phyloP scores from a whole-genome alignment of 2,329 filamentous ascomycete genomes.

The Xylaria sp. region DNA sequence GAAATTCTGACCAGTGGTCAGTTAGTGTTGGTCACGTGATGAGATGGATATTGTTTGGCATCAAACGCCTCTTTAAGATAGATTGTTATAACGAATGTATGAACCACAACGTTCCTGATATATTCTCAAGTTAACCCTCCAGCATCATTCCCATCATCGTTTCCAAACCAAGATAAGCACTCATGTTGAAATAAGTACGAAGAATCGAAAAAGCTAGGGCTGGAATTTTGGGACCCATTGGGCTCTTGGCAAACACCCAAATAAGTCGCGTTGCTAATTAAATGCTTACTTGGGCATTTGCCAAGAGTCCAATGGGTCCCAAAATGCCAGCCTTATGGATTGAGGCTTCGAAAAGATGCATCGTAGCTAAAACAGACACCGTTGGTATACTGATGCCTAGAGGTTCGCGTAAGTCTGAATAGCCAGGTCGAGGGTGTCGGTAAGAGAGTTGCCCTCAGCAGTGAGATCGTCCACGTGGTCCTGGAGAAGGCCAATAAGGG shows the following conservation, averaged over 20 bases:
- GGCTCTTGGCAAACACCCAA: not conserved
- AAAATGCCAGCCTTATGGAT: no score
- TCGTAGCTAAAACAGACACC: not conserved
- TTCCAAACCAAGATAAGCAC: not conserved
- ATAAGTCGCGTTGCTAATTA: no score
- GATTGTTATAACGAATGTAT: conserved; percentile 13
- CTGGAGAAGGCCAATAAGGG: conserved; percentile 23
- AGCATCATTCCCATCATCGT: not conserved
- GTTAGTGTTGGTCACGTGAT: not conserved
- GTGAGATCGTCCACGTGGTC: not conserved
- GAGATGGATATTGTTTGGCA: not conserved
- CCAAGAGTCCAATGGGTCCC: no score
- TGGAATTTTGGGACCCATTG: no score
- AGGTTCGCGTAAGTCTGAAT: conserved; percentile 17
- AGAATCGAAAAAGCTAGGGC: not conserved
- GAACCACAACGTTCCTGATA: not conserved
- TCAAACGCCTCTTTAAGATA: not conserved
- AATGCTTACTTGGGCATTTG: no score
- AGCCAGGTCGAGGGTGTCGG: conserved; percentile 19
- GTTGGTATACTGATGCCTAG: not conserved
- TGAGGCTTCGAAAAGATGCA: no score
- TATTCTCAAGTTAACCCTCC: not conserved
- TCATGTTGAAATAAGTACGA: conserved; percentile 13
- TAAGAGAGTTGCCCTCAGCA: conserved; percentile 26
- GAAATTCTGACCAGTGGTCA: no score